Conservation (phyloP, 1,139 yeast species). For the Yamadazyma conglobata region DNA sequence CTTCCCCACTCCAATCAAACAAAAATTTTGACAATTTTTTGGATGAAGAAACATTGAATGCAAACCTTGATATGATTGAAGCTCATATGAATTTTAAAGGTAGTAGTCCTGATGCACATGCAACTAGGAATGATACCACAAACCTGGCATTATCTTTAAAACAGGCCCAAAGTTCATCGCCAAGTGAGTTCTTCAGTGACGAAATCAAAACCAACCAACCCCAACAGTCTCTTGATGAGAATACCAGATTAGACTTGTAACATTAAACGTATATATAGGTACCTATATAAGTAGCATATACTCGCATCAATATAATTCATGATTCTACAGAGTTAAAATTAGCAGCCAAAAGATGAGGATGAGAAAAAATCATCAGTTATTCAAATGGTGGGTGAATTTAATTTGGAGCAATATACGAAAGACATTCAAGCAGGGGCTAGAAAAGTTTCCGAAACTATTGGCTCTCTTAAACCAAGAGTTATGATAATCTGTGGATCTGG, state of each 20-base stretch:
- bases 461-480: conserved; percentile 44
- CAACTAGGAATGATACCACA: conserved; percentile 38
- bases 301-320: too few species aligned
- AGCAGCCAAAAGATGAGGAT: too few species aligned
- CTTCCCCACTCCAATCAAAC: conserved; percentile 29
- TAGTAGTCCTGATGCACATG: conserved; percentile 29
- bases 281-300: too few species aligned
- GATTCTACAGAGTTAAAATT: too few species aligned
- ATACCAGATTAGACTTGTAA: not conserved
- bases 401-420: not conserved
- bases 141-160: conserved; percentile 30
- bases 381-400: not conserved
- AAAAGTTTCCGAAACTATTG: not conserved
- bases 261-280: too few species aligned
- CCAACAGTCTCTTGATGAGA: not conserved
- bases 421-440: conserved; percentile 1
- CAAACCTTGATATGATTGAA: conserved; percentile 18
- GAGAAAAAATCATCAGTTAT: not conserved
- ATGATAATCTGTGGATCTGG: conserved; percentile 95
- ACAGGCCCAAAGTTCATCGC: conserved; percentile 13
- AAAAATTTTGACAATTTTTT: conserved; percentile 17
- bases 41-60: conserved; percentile 16
- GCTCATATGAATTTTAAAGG: conserved; percentile 20
- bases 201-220: conserved; percentile 1
- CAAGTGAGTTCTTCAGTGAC: conserved; percentile 9